These are phyloP conservation scores for Flaveria robusta DNA, from an alignment of 129 eudicot species.

Conservation along the genomic window DNA sequence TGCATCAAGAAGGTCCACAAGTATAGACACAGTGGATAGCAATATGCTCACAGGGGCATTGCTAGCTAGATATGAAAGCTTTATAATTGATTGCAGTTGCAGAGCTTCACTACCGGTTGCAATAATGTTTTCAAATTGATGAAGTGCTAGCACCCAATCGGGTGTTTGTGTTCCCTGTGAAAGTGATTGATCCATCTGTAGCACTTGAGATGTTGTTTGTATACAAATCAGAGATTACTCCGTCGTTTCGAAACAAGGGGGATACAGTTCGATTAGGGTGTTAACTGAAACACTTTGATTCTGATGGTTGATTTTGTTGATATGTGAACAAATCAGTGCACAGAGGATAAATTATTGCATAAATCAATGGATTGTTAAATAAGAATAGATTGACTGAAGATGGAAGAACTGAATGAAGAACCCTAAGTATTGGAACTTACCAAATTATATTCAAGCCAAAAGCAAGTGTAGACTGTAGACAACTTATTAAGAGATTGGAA, in stretches of 20 bases:
- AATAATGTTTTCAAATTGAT: slow-evolving; percentile 41
- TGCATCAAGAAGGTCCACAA: slow-evolving; percentile 45
- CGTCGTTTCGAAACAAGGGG: too few relatives aligned
- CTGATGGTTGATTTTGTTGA: background rate
- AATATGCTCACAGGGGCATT: slow-evolving; percentile 53
- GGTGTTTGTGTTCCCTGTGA: slow-evolving; percentile 22
- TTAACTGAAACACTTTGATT: background rate
- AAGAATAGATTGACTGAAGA: background rate
- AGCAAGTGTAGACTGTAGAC: background rate
- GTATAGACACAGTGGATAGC: slow-evolving; percentile 44
- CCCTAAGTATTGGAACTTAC: background rate
- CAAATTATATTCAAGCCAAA: background rate
- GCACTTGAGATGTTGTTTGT: background rate
- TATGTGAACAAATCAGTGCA: background rate
- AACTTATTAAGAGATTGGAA: background rate
- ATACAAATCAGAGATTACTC: too few relatives aligned
- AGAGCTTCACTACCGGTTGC: slow-evolving; percentile 35
- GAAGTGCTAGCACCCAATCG: slow-evolving; percentile 50
- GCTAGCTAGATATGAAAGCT: slow-evolving; percentile 44
- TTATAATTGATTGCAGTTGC: slow-evolving; percentile 37
- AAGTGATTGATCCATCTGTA: slow-evolving; percentile 25
- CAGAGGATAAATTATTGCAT: background rate
- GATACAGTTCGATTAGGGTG: background rate
- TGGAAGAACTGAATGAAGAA: background rate
- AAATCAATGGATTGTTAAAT: background rate